Evolutionary conservation across 495 filamentous ascomycete genomes (phyloP).

Genomic region (Entonaema liquescens): DNA sequence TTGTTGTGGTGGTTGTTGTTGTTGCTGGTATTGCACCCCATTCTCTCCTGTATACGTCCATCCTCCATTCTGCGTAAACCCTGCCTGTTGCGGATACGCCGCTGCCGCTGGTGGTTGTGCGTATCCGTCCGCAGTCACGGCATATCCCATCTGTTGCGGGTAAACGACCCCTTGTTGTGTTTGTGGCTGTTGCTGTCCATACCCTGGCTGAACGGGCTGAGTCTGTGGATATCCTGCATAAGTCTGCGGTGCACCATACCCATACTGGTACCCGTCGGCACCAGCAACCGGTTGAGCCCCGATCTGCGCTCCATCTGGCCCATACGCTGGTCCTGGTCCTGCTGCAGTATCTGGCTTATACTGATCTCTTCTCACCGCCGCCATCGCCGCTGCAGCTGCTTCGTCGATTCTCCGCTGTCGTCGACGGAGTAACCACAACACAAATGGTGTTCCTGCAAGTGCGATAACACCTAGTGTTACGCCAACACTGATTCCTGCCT

Average conservation of each 20-base stretch:
- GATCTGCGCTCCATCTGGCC: not conserved
- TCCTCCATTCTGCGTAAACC: conserved; percentile 19
- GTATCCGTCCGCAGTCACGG: conserved; percentile 8
- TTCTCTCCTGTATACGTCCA: conserved; percentile 19
- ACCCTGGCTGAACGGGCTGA: not conserved
- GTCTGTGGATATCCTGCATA: not conserved
- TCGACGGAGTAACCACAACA: conserved; percentile 30
- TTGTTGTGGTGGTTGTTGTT: conserved; percentile 18
- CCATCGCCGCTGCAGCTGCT: conserved; percentile 6
- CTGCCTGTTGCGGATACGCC: conserved; percentile 17
- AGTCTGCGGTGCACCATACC: not conserved
- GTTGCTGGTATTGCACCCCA: conserved; percentile 13
- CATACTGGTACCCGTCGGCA: not conserved
- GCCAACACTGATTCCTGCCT: conserved; percentile 36
- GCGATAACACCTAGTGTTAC: conserved; percentile 40
- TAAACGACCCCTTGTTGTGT: not conserved
- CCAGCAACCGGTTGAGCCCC: not conserved
- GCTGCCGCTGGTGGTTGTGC: not conserved
- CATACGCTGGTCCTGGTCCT: conserved; percentile 1
- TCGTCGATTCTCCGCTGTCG: conserved; percentile 27
- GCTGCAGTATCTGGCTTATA: conserved; percentile 16
- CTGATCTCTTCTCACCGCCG: not conserved
- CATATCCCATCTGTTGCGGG: not conserved
- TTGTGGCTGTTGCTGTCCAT: not conserved
- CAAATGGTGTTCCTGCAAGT: conserved; percentile 26